Conservation (phyloP, 441 rosid species). For the Gossypium davidsonii region DNA sequence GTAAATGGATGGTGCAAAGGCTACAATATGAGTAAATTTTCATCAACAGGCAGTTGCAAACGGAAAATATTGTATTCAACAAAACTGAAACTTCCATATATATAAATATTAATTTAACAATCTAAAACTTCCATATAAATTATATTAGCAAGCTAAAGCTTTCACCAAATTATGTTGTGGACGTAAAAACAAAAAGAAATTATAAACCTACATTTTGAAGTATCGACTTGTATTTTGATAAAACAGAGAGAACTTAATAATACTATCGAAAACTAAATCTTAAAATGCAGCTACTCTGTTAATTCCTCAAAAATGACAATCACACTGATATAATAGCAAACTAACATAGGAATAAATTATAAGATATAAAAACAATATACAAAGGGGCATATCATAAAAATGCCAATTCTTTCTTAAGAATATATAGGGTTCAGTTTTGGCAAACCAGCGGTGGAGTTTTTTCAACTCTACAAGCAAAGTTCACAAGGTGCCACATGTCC, state of each 20-base stretch:
- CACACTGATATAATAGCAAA: background rate
- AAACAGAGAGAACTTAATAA: background rate
- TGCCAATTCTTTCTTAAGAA: constrained; percentile 5
- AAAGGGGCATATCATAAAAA: background rate
- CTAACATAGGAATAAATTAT: background rate
- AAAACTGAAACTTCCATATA: background rate
- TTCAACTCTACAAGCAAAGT: no score
- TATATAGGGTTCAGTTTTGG: background rate
- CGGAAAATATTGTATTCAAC: background rate
- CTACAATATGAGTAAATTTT: constrained; percentile 29
- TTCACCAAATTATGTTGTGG: background rate
- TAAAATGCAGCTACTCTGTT: background rate
- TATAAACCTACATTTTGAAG: background rate
- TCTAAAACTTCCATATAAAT: background rate
- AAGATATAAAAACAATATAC: background rate
- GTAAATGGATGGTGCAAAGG: constrained; percentile 96
- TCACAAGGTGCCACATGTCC: no score
- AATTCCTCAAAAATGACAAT: background rate
- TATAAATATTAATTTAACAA: background rate
- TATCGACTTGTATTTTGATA: background rate
- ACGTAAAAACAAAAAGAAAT: background rate
- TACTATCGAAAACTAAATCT: background rate
- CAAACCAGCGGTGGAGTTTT: no score
- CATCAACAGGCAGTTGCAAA: background rate
- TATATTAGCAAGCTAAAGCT: background rate